Evolutionary conservation across 2,329 filamentous ascomycete species (phyloP).

Genomic region (Trichoderma asperellum): DNA sequence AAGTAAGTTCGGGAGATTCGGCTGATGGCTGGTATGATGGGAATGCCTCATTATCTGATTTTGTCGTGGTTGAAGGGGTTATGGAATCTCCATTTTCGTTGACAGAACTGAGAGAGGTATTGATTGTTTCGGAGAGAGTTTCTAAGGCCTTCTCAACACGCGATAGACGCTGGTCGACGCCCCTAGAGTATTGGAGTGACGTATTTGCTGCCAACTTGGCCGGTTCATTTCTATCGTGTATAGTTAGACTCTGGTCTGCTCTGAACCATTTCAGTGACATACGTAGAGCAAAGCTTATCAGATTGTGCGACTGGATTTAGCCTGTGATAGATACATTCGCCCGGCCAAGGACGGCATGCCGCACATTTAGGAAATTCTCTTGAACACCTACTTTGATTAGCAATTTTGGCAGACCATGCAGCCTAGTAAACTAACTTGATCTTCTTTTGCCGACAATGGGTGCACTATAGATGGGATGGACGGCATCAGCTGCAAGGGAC

Average conservation of each 20-base stretch:
- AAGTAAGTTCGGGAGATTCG: background rate
- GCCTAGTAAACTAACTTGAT: background rate
- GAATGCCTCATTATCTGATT: background rate
- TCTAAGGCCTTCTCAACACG: constrained; percentile 11
- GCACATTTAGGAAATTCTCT: constrained; percentile 10
- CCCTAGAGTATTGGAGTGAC: background rate
- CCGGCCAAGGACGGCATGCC: constrained; percentile 17
- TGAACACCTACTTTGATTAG: background rate
- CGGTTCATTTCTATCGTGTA: background rate
- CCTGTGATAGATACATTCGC: constrained; percentile 13
- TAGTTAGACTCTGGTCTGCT: background rate
- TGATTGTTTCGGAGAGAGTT: background rate
- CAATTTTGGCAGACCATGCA: too few relatives aligned
- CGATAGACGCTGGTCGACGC: background rate
- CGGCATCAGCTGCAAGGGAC: background rate
- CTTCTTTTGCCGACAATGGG: constrained; percentile 17
- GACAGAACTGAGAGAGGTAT: background rate
- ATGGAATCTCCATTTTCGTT: background rate
- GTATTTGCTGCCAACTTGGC: background rate
- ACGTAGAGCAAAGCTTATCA: background rate
- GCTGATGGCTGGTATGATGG: background rate
- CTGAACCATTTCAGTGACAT: background rate
- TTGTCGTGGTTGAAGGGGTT: background rate
- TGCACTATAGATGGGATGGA: background rate
- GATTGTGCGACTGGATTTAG: background rate